A percentile compares a stretch with the other conserved stretches of the same genome.
These are phyloP conservation scores for Fusarium sulawesiense DNA, from an alignment of 2,329 filamentous ascomycete species.

Conservation along the genomic window DNA sequence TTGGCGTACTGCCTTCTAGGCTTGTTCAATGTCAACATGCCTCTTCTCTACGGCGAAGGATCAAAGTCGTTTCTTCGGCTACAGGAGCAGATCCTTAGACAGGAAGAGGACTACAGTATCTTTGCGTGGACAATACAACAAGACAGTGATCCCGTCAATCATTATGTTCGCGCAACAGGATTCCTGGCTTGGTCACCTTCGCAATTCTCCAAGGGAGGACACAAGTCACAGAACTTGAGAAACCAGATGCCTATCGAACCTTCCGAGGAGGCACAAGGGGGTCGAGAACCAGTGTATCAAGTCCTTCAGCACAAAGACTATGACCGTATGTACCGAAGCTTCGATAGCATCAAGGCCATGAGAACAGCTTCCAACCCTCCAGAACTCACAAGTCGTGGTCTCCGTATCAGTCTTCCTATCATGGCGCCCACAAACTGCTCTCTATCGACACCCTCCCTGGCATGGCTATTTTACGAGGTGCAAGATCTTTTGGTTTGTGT, in stretches of 20 bases:
- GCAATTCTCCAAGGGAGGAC: constrained; percentile 7
- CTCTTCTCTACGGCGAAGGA: constrained; percentile 18
- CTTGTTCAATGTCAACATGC: constrained; percentile 22
- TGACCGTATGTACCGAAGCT: constrained; percentile 4
- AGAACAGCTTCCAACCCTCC: not conserved
- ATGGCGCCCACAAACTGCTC: not conserved
- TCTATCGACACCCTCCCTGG: not conserved
- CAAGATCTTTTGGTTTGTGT: constrained; percentile 12
- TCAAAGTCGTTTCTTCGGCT: constrained; percentile 15
- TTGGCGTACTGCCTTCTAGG: constrained; percentile 18
- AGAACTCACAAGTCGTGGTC: constrained; percentile 11
- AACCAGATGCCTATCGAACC: not conserved
- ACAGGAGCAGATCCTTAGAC: constrained; percentile 21
- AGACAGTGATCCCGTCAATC: not conserved
- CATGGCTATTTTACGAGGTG: constrained; percentile 15
- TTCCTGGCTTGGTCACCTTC: constrained; percentile 17
- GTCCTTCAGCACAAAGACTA: constrained; percentile 8
- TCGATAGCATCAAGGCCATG: constrained; percentile 8
- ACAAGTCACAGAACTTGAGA: not conserved
- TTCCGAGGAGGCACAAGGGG: not conserved
- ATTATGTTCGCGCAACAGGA: not conserved
- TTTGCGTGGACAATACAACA: constrained; percentile 19
- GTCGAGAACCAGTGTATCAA: not conserved
- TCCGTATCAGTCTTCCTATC: constrained; percentile 12
- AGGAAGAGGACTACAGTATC: constrained; percentile 23